A percentile compares a stretch with the other conserved stretches of the same genome.
These are phyloP conservation scores for Perkinsela sp. DNA, from an alignment of 208 protist genomes.

Conservation along the genomic window DNA sequence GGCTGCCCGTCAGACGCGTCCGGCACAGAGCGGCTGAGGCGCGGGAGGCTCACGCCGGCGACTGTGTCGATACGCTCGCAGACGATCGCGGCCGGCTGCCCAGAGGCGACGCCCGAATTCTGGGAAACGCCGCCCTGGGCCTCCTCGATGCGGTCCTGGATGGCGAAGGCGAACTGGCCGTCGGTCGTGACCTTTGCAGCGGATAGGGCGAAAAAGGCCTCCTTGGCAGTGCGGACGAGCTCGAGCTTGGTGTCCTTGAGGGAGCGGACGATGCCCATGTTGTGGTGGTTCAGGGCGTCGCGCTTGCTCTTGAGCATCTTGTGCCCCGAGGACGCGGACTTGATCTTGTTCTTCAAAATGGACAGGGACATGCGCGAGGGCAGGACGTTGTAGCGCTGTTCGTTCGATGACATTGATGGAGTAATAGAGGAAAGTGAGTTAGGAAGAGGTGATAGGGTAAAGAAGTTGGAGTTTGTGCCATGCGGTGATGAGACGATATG, in stretches of 20 bases:
- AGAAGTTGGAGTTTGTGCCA: no score
- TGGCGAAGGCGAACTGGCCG: constrained; percentile 75
- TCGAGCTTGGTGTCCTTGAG: constrained; percentile 67
- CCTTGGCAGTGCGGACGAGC: constrained; percentile 50
- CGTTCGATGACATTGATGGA: constrained; percentile 1
- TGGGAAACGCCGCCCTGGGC: no score
- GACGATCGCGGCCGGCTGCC: constrained; percentile 25
- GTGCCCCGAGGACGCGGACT: constrained; percentile 90
- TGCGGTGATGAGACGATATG: no score
- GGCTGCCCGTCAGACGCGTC: neutral
- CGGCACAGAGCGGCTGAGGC: constrained; percentile 42
- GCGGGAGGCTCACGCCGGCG: constrained; percentile 84
- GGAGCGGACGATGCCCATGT: constrained; percentile 73
- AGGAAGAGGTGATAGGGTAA: no score
- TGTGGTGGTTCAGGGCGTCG: constrained; percentile 88
- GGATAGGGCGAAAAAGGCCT: constrained; percentile 76
- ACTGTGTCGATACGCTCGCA: constrained; percentile 77
- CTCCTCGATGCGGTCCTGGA: constrained; percentile 76
- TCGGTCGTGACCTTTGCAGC: constrained; percentile 75
- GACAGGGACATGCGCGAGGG: constrained; percentile 70
- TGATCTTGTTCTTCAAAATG: constrained; percentile 70
- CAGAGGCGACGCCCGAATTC: constrained; percentile 2
- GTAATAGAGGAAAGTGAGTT: no score
- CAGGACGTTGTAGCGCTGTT: constrained; percentile 29
- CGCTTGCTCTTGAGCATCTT: constrained; percentile 97